Evolutionary conservation across 805 yeast genomes (phyloP), one percentile per base, ranked within the genome.

Genomic region (Hanseniaspora osmophila): DNA sequence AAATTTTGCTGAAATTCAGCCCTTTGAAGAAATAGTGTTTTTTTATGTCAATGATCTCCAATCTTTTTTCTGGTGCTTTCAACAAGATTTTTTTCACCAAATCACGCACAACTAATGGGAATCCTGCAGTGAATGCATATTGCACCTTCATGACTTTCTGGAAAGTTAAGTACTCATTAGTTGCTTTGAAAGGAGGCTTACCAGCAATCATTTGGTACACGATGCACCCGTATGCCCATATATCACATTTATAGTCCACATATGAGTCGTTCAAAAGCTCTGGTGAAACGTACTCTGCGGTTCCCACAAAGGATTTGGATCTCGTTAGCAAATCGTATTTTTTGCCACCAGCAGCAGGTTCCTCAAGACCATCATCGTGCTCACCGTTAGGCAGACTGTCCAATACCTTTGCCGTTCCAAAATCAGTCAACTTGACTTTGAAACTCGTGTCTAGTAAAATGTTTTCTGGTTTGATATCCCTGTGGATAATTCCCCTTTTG

Each of bases 211-310:
- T 85, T 60, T 92, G 97, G 61, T 84, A 92, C 0, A 92, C 62
- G 7, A 92, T 90, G 60, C 97, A 87, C 1, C 98, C 99, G 62
- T 94, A 84, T 10, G 97, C 90, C 99, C 99, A 92, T n/a, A 92
- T 80, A 63, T 92, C 99, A 43, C 96, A 84, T 1, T 96, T 87
- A 53, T 78, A 80, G 1, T 96, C 96, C 0, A 86, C 84, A 47
- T 76, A 79, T 54, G 81, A 83, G 54, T 74, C 83, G 50, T 80
- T 84, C 48, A 84, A 65, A 35, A 84, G 64, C 54, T 84, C 94
- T 0, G 94, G 94, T 0, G 88, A 79, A 6, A 83, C 88, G 54
- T 82, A 82, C 53, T 82, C 90, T 0, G 90, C 90, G 0, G 90
- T 83, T 3, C 94, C 94, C 29, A 84, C 94, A 63, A 84, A 84